Base-by-base conservation (phyloP, 1,284 basidiomycete genomes). In the Rhodotorula sp. region DNA sequence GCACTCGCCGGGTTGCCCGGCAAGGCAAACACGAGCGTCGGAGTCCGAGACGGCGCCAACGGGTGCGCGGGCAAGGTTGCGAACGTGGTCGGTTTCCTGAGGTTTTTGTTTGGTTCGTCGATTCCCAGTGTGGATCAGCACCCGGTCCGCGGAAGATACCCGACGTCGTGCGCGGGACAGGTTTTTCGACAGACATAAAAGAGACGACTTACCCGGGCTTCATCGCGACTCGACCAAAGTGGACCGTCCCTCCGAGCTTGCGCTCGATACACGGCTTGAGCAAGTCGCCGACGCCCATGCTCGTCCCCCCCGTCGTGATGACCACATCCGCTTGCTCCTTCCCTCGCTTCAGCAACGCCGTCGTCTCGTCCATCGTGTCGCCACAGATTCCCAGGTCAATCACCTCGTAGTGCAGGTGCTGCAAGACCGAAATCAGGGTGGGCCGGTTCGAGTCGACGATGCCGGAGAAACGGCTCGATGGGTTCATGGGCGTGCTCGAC, bases 1-100 rank as follows among this genome's bases (percentile, higher is more conserved):
- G 92, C 93, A 8, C 88, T 89, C 0, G 93, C 92, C 0, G 93
- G 93, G 79, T 94, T 94, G 1, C 92, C 93, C 0, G 92, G 92
- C 1, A 95, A 85, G 0, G 91, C 91, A 78, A 95, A 94, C 6
- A 93, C 78, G 7, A 88, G 87, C 74, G 88, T 89, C 49, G 78
- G 75, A n/a, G 73, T 75, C 14, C 31, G 77, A 15, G 80, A 60
- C 47, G 75, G 69, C 75, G 81, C 61, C 48, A 77, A 54, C 65
- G 70, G 69, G 31, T 68, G 67, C 7, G 73, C 59, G 0, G 88
- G 89, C 34, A 93, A 83, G 4, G 87, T 91, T 0, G 92, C 92
- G 78, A 94, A 94, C 3, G 92, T 92, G 5, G 92, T 94, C 3
- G 91, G 91, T 80, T 92, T 91, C 20, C 90, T 29, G 29, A 29